Evolutionary conservation across 345 rosid genomes (phyloP), one percentile per base, ranked within the genome.

Genomic region (Populus alba): DNA sequence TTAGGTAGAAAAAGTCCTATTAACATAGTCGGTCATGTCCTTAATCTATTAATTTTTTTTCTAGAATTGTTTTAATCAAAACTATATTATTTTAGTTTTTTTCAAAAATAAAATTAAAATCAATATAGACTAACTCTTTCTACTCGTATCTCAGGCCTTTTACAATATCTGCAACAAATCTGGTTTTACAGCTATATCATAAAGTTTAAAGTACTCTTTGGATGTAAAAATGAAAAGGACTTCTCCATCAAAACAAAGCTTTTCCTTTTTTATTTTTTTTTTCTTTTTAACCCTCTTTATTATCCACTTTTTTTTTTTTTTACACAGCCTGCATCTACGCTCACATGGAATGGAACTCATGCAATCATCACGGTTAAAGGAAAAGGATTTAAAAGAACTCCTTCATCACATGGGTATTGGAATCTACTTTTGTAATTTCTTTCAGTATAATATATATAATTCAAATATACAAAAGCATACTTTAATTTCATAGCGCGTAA

Each of bases 281-380:
- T n/a, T 12, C 25, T 57, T 57, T 49, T 49, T 20, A 13, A 13
- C 33, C 22, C 55, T 73, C 39, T 70, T 77, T 69, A 37, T 59
- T 47, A 38, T 25, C 73, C 39, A 33, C 73, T 59, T 72, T 73
- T 59, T 55, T 45, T 8, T 59, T 41, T 9, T 41, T 41, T 41
- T 35, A 5, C 37, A 5, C 29, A 20, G 27, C 23, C 66, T 51
- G 33, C 10, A 23, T 49, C 15, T 23, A 37, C 25, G 16, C 39
- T 76, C 90, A 87, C 88, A 78, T 85, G 88, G 83, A 59, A 53
- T 73, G 80, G 77, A 80, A 78, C 82, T 78, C 77, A 73, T 71
- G 83, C 80, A 80, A 85, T 85, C 84, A 85, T 87, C 80, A 79
- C 82, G 45, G 75, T 72, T 70, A 81, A 61, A 49, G 53, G 43